Percentiles rank a stretch among this genome's conserved stretches.
phyloP scores from a whole-genome alignment of 2,329 filamentous ascomycete genomes.

The Malbranchea zuffiana region DNA sequence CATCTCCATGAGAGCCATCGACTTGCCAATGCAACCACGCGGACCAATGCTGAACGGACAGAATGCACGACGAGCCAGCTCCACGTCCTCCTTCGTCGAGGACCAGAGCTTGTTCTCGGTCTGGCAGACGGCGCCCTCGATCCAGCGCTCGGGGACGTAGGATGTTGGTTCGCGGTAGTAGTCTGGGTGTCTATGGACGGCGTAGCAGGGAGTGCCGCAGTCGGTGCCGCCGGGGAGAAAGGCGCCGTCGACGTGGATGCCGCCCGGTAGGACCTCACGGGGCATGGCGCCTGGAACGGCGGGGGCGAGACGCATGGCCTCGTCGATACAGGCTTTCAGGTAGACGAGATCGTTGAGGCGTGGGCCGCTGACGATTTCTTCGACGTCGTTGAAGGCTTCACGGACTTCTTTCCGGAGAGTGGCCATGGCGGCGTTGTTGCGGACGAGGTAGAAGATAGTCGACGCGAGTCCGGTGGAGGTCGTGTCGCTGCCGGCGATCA shows the following conservation, averaged over 20 bases:
- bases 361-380: slow-evolving; percentile 28
- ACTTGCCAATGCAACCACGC: slow-evolving; percentile 35
- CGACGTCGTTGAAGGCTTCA: slow-evolving; percentile 23
- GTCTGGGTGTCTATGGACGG: slow-evolving; percentile 25
- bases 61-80: slow-evolving; percentile 34
- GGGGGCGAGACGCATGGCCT: slow-evolving; percentile 27
- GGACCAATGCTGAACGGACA: slow-evolving; percentile 32
- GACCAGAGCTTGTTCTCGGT: slow-evolving; percentile 14
- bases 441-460: slow-evolving; percentile 32
- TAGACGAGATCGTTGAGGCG: slow-evolving; percentile 28
- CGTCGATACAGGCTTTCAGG: slow-evolving; percentile 35
- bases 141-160: slow-evolving; percentile 30
- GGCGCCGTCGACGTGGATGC: slow-evolving; percentile 24
- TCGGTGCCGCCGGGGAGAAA: slow-evolving; percentile 23
- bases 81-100: slow-evolving; percentile 23
- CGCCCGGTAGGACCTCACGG: slow-evolving; percentile 23
- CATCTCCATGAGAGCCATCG: slow-evolving; percentile 37
- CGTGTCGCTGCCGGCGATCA: slow-evolving; percentile 39
- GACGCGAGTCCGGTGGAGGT: slow-evolving; percentile 30
- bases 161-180: slow-evolving; percentile 24
- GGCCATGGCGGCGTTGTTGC: slow-evolving; percentile 22
- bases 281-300: slow-evolving; percentile 20
- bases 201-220: slow-evolving; percentile 25
- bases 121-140: slow-evolving; percentile 17
- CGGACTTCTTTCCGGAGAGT: slow-evolving; percentile 27